Evolutionary conservation across 2,329 filamentous ascomycete genomes (phyloP).

Genomic region (Seiridium unicorne): DNA sequence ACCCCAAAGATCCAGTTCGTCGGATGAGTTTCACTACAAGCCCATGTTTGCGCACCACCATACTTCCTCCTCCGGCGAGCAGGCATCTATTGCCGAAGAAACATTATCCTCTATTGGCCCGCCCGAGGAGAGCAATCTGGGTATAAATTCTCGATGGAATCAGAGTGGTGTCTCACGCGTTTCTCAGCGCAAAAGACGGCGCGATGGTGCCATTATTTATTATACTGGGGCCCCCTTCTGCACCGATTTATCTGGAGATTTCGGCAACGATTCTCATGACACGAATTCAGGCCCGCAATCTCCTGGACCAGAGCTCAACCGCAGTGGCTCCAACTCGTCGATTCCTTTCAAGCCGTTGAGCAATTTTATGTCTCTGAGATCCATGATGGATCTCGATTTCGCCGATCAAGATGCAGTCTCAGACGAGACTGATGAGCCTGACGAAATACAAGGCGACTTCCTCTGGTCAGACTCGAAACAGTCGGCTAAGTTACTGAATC

Average conservation of each 20-base stretch:
- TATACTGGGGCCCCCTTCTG: constrained; percentile 80
- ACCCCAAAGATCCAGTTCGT: constrained; percentile 32
- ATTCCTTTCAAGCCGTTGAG: constrained; percentile 49
- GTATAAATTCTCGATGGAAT: constrained; percentile 42
- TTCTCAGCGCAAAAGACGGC: constrained; percentile 49
- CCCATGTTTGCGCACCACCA: constrained; percentile 55
- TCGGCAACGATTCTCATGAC: constrained; percentile 43
- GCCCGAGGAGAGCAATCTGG: constrained; percentile 47
- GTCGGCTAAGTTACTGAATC: constrained; percentile 29
- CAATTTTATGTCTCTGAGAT: constrained; percentile 28
- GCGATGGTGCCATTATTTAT: constrained; percentile 78
- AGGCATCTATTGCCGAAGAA: constrained; percentile 44
- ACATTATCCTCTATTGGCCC: constrained; percentile 47
- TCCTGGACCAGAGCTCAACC: constrained; percentile 19
- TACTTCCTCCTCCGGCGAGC: constrained; percentile 41
- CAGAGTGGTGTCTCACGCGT: constrained; percentile 44
- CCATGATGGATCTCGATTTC: constrained; percentile 23
- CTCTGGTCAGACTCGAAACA: constrained; percentile 44
- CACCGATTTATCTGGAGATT: constrained; percentile 73
- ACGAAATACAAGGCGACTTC: constrained; percentile 43
- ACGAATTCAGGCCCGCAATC: constrained; percentile 39
- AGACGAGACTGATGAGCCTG: constrained; percentile 30
- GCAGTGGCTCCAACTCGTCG: constrained; percentile 46
- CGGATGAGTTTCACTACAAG: constrained; percentile 60
- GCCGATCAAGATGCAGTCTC: constrained; percentile 28